A percentile compares a stretch with the other conserved stretches of the same genome.
Evolutionary conservation across 2,329 filamentous ascomycete genomes (phyloP).

Genomic region (Aaosphaeria arxii): DNA sequence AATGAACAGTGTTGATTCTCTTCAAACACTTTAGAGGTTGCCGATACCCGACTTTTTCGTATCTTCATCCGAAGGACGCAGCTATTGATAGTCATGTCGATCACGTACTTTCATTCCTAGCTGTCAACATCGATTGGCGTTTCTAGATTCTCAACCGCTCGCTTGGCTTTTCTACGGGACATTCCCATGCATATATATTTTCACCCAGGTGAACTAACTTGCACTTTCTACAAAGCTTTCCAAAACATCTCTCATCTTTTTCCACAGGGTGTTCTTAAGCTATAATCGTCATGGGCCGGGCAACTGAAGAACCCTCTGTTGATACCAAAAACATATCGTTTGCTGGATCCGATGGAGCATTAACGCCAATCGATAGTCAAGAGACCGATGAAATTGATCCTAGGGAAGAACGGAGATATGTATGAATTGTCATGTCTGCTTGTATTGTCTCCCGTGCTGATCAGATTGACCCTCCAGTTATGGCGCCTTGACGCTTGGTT

Average conservation of each 20-base stretch:
- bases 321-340: neutral
- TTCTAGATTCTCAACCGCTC: neutral
- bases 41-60: neutral
- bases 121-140: neutral
- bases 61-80: no score
- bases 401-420: neutral
- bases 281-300: neutral
- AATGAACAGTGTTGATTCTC: neutral
- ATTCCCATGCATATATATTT: neutral
- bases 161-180: neutral
- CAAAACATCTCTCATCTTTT: neutral
- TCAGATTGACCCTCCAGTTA: neutral
- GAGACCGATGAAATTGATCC: neutral
- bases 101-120: neutral
- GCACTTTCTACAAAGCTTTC: neutral
- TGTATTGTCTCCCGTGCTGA: no score
- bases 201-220: neutral
- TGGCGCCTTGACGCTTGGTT: slow-evolving; percentile 8
- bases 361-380: neutral
- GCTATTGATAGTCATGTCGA: neutral
- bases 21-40: neutral
- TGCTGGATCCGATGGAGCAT: neutral
- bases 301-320: neutral
- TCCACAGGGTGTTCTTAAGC: neutral
- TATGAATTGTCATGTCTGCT: no score